Evolutionary conservation across 23 red algal species (phyloP), one percentile per base, ranked within the genome.

Genomic region (Gracilaria gracilis): DNA sequence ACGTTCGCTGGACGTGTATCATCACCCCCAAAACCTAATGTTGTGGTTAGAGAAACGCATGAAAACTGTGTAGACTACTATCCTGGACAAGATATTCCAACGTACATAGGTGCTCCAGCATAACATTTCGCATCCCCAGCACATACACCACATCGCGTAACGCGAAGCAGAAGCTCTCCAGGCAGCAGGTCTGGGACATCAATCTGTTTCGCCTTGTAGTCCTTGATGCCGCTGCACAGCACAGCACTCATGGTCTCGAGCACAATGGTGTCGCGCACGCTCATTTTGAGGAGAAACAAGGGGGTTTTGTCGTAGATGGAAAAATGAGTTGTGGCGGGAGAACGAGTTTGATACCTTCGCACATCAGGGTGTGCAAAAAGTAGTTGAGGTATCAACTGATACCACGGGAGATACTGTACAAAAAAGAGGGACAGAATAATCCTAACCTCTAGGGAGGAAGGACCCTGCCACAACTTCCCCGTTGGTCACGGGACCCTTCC

Each of bases 41-140:
- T 32, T 1, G 11, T 8, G 25, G 61, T 65, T 33, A 65, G 61
- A 33, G 61, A 65, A 65, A 3, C 61, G n/a, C 23, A 46, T 75
- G 24, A 35, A 40, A 24, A n/a, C n/a, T n/a, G n/a, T n/a, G n/a
- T n/a, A n/a, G n/a, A n/a, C n/a, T n/a, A n/a, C n/a, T n/a, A n/a
- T n/a, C n/a, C n/a, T 29, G 27, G 17, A 20, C 2, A 75, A 29
- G 4, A 23, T 23, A 48, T 4, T 75, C n/a, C 36, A 46, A 83
- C 80, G 38, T 83, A 83, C 82, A 95, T 85, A 29, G 61, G 55
- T 40, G 87, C 95, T 7, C 90, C 85, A 23, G 73, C 61, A 57
- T 86, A 86, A 80, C 94, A 96, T 70, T 96, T 96, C 4, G 90
- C 95, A 36, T 96, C 95, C 34, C 95, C 90, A 36, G 95, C 95